phyloP scores from a whole-genome alignment of 495 filamentous ascomycete species.

The Xylona heveae region DNA sequence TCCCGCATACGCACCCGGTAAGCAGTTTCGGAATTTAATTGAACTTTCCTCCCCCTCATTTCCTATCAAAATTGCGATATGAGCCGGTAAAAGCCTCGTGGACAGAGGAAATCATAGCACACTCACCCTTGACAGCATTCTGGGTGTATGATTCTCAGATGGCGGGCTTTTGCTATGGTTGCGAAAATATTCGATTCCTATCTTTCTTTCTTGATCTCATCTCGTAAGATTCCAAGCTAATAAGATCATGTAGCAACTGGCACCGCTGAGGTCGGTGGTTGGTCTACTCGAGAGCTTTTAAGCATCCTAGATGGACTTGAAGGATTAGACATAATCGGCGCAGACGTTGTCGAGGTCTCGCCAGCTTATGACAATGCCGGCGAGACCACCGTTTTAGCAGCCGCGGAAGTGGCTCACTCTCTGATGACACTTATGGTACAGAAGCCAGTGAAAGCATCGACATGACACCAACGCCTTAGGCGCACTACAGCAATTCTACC shows the following conservation, averaged over 20 bases:
- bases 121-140: too few species aligned
- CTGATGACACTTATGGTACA: constrained; percentile 21
- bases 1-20: constrained; percentile 27
- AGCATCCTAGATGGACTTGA: constrained; percentile 24
- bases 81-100: too few species aligned
- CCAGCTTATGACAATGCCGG: constrained; percentile 26
- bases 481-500: too few species aligned
- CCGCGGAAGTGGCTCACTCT: constrained; percentile 22
- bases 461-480: too few species aligned
- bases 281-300: constrained; percentile 28
- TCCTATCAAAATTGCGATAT: too few species aligned
- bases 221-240: too few species aligned
- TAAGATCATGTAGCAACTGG: constrained; percentile 18
- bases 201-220: constrained; percentile 1
- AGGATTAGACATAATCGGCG: constrained; percentile 19
- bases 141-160: too few species aligned
- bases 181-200: too few species aligned
- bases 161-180: too few species aligned
- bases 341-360: constrained; percentile 23
- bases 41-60: too few species aligned
- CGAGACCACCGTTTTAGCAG: constrained; percentile 25
- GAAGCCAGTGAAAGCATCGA: constrained; percentile 13
- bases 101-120: too few species aligned
- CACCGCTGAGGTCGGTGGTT: constrained; percentile 28
- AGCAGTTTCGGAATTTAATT: neutral